Conservation (phyloP, 257 asterid species). For the Solanum sparsipilum region DNA sequence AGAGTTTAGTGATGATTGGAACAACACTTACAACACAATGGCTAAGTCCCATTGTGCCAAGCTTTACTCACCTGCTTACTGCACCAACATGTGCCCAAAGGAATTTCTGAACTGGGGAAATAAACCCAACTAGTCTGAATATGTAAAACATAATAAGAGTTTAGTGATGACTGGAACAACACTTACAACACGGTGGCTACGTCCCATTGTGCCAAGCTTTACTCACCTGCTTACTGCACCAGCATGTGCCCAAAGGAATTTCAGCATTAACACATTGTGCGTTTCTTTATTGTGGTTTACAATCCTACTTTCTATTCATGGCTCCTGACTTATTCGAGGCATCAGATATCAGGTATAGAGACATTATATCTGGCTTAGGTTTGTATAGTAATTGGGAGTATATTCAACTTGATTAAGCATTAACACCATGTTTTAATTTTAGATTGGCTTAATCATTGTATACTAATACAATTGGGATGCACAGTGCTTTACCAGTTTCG, state of each 20-base stretch:
- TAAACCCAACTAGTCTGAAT: no score
- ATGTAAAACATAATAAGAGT: not conserved
- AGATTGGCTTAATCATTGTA: not conserved
- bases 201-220: not conserved
- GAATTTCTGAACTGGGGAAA: not conserved
- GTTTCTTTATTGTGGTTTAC: not conserved
- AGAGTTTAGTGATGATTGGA: no score
- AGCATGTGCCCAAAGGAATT: not conserved
- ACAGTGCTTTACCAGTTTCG: not conserved
- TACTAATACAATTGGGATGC: not conserved
- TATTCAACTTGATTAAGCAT: not conserved
- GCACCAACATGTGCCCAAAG: not conserved
- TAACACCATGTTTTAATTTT: not conserved
- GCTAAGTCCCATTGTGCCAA: not conserved
- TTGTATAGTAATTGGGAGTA: not conserved
- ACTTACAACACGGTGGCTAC: not conserved
- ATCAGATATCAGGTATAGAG: not conserved
- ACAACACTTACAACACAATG: not conserved
- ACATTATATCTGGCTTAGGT: not conserved
- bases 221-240: not conserved
- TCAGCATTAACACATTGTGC: not conserved
- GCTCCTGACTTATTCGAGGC: not conserved
- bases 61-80: not conserved
- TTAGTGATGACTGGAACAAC: no score
- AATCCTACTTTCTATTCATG: not conserved